Base-by-base conservation (phyloP, 1,284 basidiomycete species). In the Rhodotorula sp. region DNA sequence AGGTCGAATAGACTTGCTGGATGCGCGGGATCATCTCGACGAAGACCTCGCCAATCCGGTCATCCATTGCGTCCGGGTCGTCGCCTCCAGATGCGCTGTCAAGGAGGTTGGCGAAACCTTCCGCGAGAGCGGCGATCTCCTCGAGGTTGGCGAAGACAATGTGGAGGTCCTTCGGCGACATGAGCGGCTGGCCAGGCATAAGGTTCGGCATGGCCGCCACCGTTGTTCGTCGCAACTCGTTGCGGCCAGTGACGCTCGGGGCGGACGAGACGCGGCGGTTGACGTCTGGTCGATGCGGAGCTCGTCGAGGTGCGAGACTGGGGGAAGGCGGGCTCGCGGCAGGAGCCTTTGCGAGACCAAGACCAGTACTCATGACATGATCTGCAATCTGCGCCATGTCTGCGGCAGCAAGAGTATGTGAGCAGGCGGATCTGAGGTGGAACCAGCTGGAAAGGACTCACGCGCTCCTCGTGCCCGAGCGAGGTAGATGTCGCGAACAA, bases 61-160 rank as follows among this genome's bases (percentile, higher is more conserved):
- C 78, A 29, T 75, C 76, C 55, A 72, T 68, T 7, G 56, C 67
- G 0, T 64, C 69, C 8, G 53, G 54, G 32, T 68, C 46, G 29
- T 52, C 63, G 24, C 51, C 64, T 20, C 77, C 78, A 5, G 74
- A 63, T 2, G 78, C 77, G 0, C 62, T 68, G n/a, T 76, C 76
- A 22, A 81, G 77, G 3, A 73, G 48, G 3, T 56, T 74, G 0
- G 76, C 74, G 73, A 82, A 81, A 55, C 77, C 76, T 48, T 77
- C 74, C 17, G 81, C 79, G 17, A 82, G 76, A 2, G 73, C 52
- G 70, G 78, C 78, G 53, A 80, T 78, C 32, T 78, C 74, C 59
- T 81, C 80, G 13, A 82, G 72, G 56, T 81, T 81, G 9, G 79
- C 78, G 66, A 82, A 82, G 48, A 82, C 74, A 66, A 79, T 71